These are phyloP conservation scores for Geosmithia morbida DNA, from an alignment of 2,329 filamentous ascomycete genomes.

Conservation along the genomic window DNA sequence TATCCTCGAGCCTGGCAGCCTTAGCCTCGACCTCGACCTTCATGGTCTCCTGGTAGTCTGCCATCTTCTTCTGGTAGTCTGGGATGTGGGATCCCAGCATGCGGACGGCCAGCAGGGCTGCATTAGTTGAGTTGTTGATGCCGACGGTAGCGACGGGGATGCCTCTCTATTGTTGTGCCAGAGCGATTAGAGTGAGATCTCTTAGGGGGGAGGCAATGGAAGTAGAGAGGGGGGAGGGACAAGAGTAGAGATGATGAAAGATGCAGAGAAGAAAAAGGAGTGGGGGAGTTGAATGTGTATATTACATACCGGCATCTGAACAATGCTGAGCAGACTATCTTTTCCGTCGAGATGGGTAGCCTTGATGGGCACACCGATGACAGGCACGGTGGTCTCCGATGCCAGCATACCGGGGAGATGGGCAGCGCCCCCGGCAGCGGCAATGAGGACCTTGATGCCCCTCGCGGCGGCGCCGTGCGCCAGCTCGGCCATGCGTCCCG, in stretches of 20 bases:
- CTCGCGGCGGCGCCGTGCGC: conserved; percentile 46
- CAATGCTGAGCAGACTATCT: conserved; percentile 58
- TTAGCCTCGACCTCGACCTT: conserved; percentile 50
- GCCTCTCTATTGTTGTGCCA: conserved; percentile 29
- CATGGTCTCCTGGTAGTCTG: conserved; percentile 47
- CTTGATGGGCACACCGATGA: conserved; percentile 67
- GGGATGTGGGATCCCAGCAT: conserved; percentile 47
- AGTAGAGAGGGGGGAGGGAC: not conserved
- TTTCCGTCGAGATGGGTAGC: conserved; percentile 58
- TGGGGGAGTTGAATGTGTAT: too few species aligned
- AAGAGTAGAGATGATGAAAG: not conserved
- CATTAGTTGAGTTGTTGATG: conserved; percentile 71
- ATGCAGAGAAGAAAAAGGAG: not conserved
- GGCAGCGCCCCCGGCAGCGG: conserved; percentile 61
- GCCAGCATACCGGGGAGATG: conserved; percentile 64
- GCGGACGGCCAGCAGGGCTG: conserved; percentile 54
- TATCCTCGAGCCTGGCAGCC: conserved; percentile 38
- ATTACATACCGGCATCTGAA: conserved; percentile 59
- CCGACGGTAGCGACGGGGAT: conserved; percentile 63
- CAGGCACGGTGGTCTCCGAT: conserved; percentile 55
- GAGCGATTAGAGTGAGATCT: conserved; percentile 12
- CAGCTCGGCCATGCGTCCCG: conserved; percentile 53
- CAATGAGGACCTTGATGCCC: conserved; percentile 61
- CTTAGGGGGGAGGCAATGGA: conserved; percentile 5
- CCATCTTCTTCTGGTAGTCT: conserved; percentile 41